Base-by-base conservation (phyloP, 2,329 filamentous ascomycete genomes). In the Colletotrichum spinosum region DNA sequence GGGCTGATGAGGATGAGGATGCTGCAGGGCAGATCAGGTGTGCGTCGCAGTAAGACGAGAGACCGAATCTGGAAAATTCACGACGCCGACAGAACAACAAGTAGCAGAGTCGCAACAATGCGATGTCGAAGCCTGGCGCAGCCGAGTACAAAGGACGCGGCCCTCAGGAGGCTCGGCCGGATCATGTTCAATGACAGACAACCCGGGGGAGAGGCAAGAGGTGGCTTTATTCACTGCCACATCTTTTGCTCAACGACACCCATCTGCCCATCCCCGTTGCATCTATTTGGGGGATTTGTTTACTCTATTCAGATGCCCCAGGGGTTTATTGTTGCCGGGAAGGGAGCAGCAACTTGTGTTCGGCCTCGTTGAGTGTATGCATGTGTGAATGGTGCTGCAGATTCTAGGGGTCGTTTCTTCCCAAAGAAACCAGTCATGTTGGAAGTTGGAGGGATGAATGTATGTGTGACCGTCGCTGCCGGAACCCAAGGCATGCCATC, bases 71-170 rank as follows among this genome's bases (percentile, higher is more conserved):
- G 52, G 44, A 50, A 50, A 25, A 25, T 5, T 5, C 4, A 25
- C 25, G 25, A 25, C 25, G 17, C 17, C 17, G 25, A 25, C 25
- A 5, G 25, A 25, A 25, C 25, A 25, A 25, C 25, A 5, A 5
- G 45, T 38, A 59, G 9, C 25, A 46, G 55, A 54, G 56, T 52
- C 33, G 52, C n/a, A 44, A 57, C 51, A n/a, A 61, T 61, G 62
- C 52, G 46, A 65, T 65, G 52, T 51, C 51, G 62, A 56, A 53
- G 62, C 52, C 62, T 62, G 52, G 15, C 41, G 58, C 58, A 48
- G 55, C 49, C 25, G 4, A 44, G 41, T 41, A 53, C 46, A 55
- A 56, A 55, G 57, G 46, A 38, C 13, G 25, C 25, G 44, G 51
- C 17, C 46, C 38, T 45, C 57, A 61, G 52, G 58, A 56, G 57